Evolutionary conservation across 1,284 basidiomycete species (phyloP), one percentile per base, ranked within the genome.

Genomic region (Rhodofomes roseus): DNA sequence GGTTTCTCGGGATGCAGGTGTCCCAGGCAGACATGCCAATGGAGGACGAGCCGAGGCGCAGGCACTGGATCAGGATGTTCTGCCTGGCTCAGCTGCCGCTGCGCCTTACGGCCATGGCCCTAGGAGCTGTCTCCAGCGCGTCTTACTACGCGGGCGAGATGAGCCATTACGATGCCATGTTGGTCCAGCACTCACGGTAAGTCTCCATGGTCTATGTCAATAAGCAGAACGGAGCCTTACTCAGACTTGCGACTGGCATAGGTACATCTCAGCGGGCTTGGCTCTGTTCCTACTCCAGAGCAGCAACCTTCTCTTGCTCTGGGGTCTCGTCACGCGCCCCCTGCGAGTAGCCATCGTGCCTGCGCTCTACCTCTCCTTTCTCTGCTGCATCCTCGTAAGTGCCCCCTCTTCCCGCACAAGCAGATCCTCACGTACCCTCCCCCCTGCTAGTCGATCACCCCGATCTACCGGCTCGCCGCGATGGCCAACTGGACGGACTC

Each of bases 391-490:
- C 36, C 62, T 64, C 31, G 66, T 67, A 58, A 44, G 63, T 60
- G 18, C 12, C 20, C 11, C 22, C n/a, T 37, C 31, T 43, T 23
- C 23, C 6, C 50, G 23, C 22, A 39, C 14, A 39, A 39, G 7
- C 16, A 14, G n/a, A n/a, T 11, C 34, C 27, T 20, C 14, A 29
- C 25, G 20, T 6, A 44, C 16, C 22, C 43, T n/a, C 34, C 29
- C 4, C 20, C 20, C 31, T 34, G 40, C 29, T 25, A 71, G 66
- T 54, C 62, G 50, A 63, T 71, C 51, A 51, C 71, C 72, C 65
- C 71, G 1, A 63, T 76, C 29, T 81, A 80, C 66, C 76, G 78
- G 18, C 68, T 80, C 25, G 60, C 64, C 7, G 70, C 78, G 22
- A 76, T 81, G 73, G 63, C 68, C 44, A 60, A 72, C 58, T 66